Percentiles rank a stretch among this genome's conserved stretches.
These are phyloP conservation scores for Parafenestella ontariensis DNA, from an alignment of 2,329 filamentous ascomycete species.

Conservation along the genomic window DNA sequence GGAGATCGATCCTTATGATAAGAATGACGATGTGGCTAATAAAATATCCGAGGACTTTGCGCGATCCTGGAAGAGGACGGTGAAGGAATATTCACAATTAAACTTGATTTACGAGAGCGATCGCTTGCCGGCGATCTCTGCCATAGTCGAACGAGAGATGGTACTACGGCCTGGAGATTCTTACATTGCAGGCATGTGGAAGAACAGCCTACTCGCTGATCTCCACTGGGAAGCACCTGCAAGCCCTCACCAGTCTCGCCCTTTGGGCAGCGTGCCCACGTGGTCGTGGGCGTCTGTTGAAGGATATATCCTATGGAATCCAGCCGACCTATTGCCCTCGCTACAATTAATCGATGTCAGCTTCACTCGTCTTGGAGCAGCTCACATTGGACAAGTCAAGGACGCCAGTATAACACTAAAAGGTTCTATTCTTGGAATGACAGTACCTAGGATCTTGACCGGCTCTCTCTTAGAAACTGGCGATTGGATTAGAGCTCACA, in stretches of 20 bases:
- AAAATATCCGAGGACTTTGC: not conserved
- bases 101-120: constrained; percentile 6
- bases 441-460: not conserved
- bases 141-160: constrained; percentile 1
- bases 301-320: not conserved
- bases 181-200: constrained; percentile 15
- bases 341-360: not conserved
- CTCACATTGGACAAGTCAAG: not conserved
- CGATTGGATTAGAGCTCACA: too few species aligned
- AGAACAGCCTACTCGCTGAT: constrained; percentile 1
- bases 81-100: constrained; percentile 1
- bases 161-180: not conserved
- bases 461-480: not conserved
- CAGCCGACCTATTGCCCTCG: not conserved
- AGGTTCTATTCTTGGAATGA: not conserved
- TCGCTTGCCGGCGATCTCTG: constrained; percentile 10
- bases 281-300: constrained; percentile 5
- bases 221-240: not conserved
- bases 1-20: not conserved
- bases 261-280: not conserved
- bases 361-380: not conserved
- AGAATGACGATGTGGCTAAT: too few species aligned
- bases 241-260: not conserved
- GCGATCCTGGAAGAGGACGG: not conserved
- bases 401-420: not conserved